Evolutionary conservation across 306 rosid species (phyloP), one percentile per base, ranked within the genome.

Genomic region (Parietaria judaica): DNA sequence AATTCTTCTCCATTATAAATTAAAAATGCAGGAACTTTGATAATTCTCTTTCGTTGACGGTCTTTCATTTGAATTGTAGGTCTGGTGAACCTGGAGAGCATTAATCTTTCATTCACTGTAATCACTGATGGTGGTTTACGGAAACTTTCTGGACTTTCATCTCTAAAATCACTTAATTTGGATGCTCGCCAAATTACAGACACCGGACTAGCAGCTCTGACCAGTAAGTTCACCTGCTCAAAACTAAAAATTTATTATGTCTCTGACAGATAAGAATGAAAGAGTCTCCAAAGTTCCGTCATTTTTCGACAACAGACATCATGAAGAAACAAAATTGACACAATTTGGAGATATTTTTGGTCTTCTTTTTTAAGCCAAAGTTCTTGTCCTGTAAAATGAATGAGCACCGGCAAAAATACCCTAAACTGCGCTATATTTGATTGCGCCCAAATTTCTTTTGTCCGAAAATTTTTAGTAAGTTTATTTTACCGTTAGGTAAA

Each of bases 111-210:
- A 13, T 92, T 92, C 79, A 92, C 99, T 7, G 63, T 47, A 62
- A 76, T 92, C 59, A 72, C 79, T 44, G 94, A 88, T 65, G 41
- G 56, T 69, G 94, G 96, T 55, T 84, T 92, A 52, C 80, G 78
- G 58, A 88, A 75, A 71, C 68, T 92, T 64, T 63, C 96, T 34
- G 88, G 94, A 44, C 94, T 92, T 64, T 79, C 84, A 8, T 84
- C 95, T 72, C 87, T 92, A 13, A 92, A 78, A 83, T 92, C 95
- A 6, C 99, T 92, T 39, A 92, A 92, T 82, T 88, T 92, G 88
- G 99, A 88, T 71, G 76, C 77, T 75, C 85, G 75, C 75, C 94
- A 92, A 74, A 78, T 92, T 70, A 79, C 96, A 53, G 96, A 92
- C 75, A 34, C 66, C 61, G 99, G 96, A 63, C 82, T 92, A 70